These are phyloP conservation scores for Aureobasidium sp. DNA, from an alignment of 2,329 filamentous ascomycete species.

Conservation along the genomic window DNA sequence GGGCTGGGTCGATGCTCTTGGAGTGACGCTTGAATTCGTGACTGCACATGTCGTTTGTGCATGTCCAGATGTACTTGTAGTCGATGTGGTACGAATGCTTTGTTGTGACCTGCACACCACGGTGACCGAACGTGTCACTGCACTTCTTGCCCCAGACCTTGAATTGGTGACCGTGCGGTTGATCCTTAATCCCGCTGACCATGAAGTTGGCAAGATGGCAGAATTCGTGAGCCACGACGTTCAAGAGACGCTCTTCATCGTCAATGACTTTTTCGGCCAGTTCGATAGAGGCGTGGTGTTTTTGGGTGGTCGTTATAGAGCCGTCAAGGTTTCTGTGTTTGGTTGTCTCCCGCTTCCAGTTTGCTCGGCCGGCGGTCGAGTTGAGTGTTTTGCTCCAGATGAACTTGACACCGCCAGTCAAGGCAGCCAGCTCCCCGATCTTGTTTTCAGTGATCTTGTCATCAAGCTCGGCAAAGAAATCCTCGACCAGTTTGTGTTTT, in stretches of 20 bases:
- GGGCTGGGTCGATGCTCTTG: conserved; percentile 68
- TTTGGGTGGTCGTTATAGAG: conserved; percentile 23
- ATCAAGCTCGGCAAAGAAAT: conserved; percentile 66
- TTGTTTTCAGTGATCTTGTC: conserved; percentile 52
- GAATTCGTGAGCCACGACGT: conserved; percentile 93
- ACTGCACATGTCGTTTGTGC: conserved; percentile 50
- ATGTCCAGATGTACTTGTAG: conserved; percentile 87
- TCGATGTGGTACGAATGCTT: conserved; percentile 86
- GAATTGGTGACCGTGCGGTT: conserved; percentile 80
- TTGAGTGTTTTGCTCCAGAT: conserved; percentile 73
- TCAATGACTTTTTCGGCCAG: conserved; percentile 84
- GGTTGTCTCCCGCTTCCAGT: conserved; percentile 42
- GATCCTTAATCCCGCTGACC: conserved; percentile 64
- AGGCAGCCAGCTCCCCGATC: conserved; percentile 51
- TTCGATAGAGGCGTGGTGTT: conserved; percentile 66
- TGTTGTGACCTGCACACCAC: conserved; percentile 72
- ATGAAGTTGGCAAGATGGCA: conserved; percentile 93
- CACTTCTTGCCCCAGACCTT: conserved; percentile 63
- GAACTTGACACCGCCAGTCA: conserved; percentile 64
- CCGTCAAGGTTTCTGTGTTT: conserved; percentile 23
- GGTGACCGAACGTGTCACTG: conserved; percentile 50
- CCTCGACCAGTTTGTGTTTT: conserved; percentile 57
- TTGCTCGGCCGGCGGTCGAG: conserved; percentile 62
- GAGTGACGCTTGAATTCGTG: conserved; percentile 76
- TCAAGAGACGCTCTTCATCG: conserved; percentile 67